Evolutionary conservation across 805 yeast species (phyloP).

Genomic region (Metschnikowia shivogae): DNA sequence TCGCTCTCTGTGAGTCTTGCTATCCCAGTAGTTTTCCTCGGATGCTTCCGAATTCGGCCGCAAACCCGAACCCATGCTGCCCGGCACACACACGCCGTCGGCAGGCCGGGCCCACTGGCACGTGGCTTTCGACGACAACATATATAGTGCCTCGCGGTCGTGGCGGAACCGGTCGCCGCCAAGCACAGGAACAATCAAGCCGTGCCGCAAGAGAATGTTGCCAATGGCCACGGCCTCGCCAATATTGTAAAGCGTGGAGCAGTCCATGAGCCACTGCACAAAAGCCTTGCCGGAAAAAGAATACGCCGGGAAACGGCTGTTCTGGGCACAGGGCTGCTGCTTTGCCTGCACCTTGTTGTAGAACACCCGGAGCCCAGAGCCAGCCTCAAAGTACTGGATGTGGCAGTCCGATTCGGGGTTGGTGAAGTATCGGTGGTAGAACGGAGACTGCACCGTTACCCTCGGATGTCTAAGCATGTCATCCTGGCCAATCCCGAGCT

Average conservation of each 20-base stretch:
- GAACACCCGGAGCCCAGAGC: conserved; percentile 61
- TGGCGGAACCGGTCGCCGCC: conserved; percentile 26
- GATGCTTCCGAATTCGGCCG: background rate
- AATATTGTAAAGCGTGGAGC: conserved; percentile 63
- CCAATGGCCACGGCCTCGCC: conserved; percentile 54
- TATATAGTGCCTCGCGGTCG: conserved; percentile 40
- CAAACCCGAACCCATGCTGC: background rate
- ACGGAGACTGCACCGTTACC: conserved; percentile 46
- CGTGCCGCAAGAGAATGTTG: conserved; percentile 43
- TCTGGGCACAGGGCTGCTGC: conserved; percentile 9
- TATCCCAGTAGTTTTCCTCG: background rate
- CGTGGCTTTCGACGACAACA: conserved; percentile 19
- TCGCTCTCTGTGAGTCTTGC: background rate
- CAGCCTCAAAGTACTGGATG: conserved; percentile 70
- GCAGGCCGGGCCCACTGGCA: background rate
- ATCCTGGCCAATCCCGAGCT: background rate
- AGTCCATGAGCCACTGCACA: conserved; percentile 86
- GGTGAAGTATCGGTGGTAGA: conserved; percentile 71
- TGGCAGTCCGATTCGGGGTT: conserved; percentile 87
- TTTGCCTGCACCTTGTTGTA: conserved; percentile 31
- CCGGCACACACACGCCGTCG: too few relatives aligned
- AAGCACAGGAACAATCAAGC: conserved; percentile 47
- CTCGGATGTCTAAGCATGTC: background rate
- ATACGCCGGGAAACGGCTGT: conserved; percentile 20
- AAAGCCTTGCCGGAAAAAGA: conserved; percentile 72